Percentiles rank a stretch among this genome's conserved stretches.
Evolutionary conservation across 2,329 filamentous ascomycete species (phyloP).

Genomic region (Xylaria sp.): DNA sequence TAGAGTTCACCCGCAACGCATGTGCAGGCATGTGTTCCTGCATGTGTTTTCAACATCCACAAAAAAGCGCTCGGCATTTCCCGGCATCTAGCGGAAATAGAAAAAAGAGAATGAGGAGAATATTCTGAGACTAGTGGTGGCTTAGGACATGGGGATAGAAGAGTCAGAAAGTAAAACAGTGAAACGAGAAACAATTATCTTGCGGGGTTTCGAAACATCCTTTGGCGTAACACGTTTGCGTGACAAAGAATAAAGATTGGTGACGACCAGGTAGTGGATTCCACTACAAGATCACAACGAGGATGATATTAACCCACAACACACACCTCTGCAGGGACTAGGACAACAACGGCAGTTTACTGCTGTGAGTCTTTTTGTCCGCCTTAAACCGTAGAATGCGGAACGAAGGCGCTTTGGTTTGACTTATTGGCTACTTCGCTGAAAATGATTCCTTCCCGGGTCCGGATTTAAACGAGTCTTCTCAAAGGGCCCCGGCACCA

Average conservation of each 20-base stretch:
- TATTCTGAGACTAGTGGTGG: not conserved
- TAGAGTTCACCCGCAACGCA: conserved; percentile 14
- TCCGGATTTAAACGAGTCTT: not conserved
- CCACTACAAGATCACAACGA: not conserved
- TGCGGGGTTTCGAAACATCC: not conserved
- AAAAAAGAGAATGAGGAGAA: not conserved
- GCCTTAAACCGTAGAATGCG: not conserved
- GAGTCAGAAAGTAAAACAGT: not conserved
- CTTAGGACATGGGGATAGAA: not conserved
- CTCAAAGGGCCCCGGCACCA: not conserved
- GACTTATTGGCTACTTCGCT: not conserved
- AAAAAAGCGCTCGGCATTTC: conserved; percentile 22
- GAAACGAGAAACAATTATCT: not conserved
- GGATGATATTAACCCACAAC: not conserved
- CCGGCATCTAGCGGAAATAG: conserved; percentile 12
- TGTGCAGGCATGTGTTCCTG: conserved; percentile 28
- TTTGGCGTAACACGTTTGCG: not conserved
- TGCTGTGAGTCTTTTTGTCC: not conserved
- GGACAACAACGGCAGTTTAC: not conserved
- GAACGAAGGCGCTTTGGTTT: not conserved
- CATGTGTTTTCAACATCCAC: conserved; percentile 6
- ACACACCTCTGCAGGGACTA: not conserved
- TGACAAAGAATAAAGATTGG: not conserved
- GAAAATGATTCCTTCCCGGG: not conserved
- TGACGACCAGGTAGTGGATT: not conserved